A percentile compares a stretch with the other conserved stretches of the same genome.
These are phyloP conservation scores for Gracilaria vermiculophylla DNA, from an alignment of 23 red algal species.

Conservation along the genomic window DNA sequence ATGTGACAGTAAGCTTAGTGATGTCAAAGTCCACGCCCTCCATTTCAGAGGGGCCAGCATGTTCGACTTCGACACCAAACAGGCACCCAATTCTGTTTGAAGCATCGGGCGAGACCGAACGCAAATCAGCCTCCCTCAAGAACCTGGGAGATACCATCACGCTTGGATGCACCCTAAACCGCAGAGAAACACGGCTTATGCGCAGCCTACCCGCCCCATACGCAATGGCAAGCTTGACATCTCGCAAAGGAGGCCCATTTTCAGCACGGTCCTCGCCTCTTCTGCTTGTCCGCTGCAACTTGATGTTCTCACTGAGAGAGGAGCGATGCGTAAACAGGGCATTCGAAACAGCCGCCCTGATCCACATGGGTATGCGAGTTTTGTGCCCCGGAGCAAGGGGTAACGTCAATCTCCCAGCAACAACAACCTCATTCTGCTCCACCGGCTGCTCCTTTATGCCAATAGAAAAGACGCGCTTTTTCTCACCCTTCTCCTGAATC, in stretches of 20 bases:
- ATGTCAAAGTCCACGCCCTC: constrained; percentile 47
- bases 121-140: constrained; percentile 20
- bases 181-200: constrained; percentile 21
- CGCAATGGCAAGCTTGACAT: constrained; percentile 22
- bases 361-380: constrained; percentile 11
- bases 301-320: constrained; percentile 20
- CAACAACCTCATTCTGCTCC: constrained; percentile 15
- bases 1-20: constrained; percentile 45
- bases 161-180: constrained; percentile 54
- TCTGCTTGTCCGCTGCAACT: constrained; percentile 7
- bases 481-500: background rate
- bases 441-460: constrained; percentile 23
- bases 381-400: constrained; percentile 1
- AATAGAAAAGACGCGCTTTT: constrained; percentile 20
- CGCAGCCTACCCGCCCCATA: constrained; percentile 30
- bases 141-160: constrained; percentile 56
- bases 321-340: constrained; percentile 19
- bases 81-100: constrained; percentile 11
- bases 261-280: background rate
- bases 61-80: constrained; percentile 65
- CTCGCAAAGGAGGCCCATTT: background rate
- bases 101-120: background rate
- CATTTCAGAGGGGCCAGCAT: constrained; percentile 29
- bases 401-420: background rate
- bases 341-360: constrained; percentile 47